Evolutionary conservation across 192 early-diverging fungal species (phyloP).

Genomic region (Cetraspora pellucida): DNA sequence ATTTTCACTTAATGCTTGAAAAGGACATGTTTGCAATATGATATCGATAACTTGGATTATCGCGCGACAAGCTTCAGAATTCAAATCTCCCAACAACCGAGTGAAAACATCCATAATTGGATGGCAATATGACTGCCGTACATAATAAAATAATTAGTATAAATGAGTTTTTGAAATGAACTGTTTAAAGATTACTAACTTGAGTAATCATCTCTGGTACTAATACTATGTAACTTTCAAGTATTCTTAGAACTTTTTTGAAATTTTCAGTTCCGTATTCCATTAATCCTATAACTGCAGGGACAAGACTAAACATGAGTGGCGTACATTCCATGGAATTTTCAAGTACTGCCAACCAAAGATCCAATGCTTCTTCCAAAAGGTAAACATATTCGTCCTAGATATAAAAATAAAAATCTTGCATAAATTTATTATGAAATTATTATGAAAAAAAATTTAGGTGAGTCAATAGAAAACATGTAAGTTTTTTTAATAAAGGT

Average conservation of each 20-base stretch:
- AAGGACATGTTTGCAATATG: constrained; percentile 50
- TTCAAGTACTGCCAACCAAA: constrained; percentile 84
- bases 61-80: constrained; percentile 58
- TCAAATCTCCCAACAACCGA: constrained; percentile 57
- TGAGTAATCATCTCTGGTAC: constrained; percentile 58
- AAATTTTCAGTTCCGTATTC: constrained; percentile 78
- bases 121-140: constrained; percentile 42
- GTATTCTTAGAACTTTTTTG: constrained; percentile 73
- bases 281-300: constrained; percentile 62
- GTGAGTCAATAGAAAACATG: too few relatives aligned
- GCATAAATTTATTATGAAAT: background rate
- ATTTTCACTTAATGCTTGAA: constrained; percentile 51
- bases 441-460: too few relatives aligned
- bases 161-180: background rate
- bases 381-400: constrained; percentile 76
- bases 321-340: constrained; percentile 58
- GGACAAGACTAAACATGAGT: constrained; percentile 62
- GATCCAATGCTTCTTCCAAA: constrained; percentile 88
- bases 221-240: constrained; percentile 84
- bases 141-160: constrained; percentile 3
- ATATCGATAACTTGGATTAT: constrained; percentile 66
- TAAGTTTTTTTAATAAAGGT: too few relatives aligned
- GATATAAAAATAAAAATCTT: constrained; percentile 28
- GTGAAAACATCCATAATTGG: constrained; percentile 46
- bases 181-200: constrained; percentile 36